phyloP scores from a whole-genome alignment of 345 rosid genomes.

The Lepidium africanum region DNA sequence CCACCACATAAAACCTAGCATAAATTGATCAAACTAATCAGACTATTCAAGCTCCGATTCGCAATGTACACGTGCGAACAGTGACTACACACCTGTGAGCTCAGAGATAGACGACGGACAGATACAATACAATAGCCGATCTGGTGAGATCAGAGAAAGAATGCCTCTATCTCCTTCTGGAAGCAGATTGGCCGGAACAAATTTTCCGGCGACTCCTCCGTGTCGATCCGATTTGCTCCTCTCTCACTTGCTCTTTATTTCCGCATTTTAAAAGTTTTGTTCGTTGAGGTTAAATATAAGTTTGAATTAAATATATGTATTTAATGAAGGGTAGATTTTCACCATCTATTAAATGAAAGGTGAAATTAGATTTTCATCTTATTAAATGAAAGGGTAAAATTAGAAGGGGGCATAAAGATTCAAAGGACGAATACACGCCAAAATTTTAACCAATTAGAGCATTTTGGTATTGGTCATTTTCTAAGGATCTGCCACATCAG shows the following conservation, averaged over 20 bases:
- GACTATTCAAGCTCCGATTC: conserved; percentile 4
- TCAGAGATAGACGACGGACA: not conserved
- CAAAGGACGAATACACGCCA: too few species aligned
- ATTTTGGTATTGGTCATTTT: not conserved
- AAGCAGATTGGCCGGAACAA: not conserved
- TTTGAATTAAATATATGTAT: too few species aligned
- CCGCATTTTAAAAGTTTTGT: not conserved
- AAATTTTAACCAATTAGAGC: too few species aligned
- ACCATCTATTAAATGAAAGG: too few species aligned
- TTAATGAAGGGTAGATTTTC: too few species aligned
- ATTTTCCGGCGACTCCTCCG: conserved; percentile 15
- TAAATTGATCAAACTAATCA: not conserved
- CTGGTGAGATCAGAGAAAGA: not conserved
- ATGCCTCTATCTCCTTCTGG: not conserved
- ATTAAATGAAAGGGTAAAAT: too few species aligned
- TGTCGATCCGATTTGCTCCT: conserved; percentile 15
- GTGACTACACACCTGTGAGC: not conserved
- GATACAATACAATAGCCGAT: not conserved
- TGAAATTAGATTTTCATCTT: too few species aligned
- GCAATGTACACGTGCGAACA: not conserved
- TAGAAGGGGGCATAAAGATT: too few species aligned
- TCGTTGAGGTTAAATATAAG: not conserved
- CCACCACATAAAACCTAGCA: not conserved
- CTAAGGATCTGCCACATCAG: conserved; percentile 15
- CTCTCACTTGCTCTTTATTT: not conserved